Conservation (phyloP, 164 flowering plant species). For the Berberis vulgaris region DNA sequence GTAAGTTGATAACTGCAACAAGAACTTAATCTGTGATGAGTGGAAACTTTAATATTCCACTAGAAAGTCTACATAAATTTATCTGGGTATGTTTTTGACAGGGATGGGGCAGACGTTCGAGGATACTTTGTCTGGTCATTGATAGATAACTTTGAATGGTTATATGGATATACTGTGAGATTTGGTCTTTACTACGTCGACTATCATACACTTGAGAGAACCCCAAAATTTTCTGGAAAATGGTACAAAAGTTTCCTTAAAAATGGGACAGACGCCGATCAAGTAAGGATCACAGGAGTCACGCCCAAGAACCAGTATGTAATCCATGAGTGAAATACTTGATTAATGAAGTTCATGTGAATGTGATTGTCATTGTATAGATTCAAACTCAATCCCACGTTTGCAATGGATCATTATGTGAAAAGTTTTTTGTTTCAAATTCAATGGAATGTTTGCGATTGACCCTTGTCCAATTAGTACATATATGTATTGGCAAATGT, state of each 20-base stretch:
- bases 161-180: conserved; percentile 7
- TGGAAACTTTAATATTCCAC: too few relatives aligned
- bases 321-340: not conserved
- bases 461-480: too few relatives aligned
- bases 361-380: too few relatives aligned
- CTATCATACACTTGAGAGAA: conserved; percentile 6
- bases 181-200: conserved; percentile 15
- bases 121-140: conserved; percentile 18
- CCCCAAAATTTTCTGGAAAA: conserved; percentile 12
- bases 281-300: not conserved
- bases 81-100: not conserved
- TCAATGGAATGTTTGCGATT: too few relatives aligned
- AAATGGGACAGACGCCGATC: not conserved
- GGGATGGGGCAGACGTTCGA: conserved; percentile 17
- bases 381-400: too few relatives aligned
- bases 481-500: too few relatives aligned
- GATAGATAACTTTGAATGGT: conserved; percentile 15
- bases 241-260: conserved; percentile 13
- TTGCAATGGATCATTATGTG: too few relatives aligned
- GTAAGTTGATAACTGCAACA: conserved; percentile 13
- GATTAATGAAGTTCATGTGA: too few relatives aligned
- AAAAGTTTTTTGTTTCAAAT: too few relatives aligned
- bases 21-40: too few relatives aligned
- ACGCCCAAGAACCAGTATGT: not conserved
- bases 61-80: too few relatives aligned